Evolutionary conservation across 2,329 filamentous ascomycete genomes (phyloP).

Genomic region (Eutypella sp.): DNA sequence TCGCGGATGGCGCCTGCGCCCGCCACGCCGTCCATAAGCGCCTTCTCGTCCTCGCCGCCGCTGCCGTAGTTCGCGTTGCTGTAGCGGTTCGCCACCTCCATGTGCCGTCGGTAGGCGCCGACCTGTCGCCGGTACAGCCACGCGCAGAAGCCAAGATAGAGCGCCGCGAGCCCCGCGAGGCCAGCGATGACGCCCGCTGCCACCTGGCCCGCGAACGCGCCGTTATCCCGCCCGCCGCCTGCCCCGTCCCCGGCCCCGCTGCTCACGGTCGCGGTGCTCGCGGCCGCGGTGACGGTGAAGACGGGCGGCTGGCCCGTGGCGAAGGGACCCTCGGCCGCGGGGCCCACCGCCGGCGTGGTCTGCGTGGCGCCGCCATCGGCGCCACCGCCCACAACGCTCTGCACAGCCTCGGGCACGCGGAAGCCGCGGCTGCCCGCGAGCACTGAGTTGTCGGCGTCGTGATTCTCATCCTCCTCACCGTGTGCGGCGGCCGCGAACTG

Average conservation of each 20-base stretch:
- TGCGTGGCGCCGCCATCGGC: constrained; percentile 59
- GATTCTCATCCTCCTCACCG: constrained; percentile 28
- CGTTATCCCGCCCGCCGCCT: constrained; percentile 27
- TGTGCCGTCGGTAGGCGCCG: constrained; percentile 63
- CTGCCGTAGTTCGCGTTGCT: constrained; percentile 14
- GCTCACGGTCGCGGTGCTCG: constrained; percentile 41
- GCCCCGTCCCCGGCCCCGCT: constrained; percentile 32
- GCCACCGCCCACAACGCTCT: constrained; percentile 57
- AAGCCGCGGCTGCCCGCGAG: constrained; percentile 60
- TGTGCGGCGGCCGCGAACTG: constrained; percentile 51
- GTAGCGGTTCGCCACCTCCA: constrained; percentile 59
- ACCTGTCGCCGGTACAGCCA: constrained; percentile 72
- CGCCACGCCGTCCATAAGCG: not conserved
- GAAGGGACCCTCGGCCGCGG: constrained; percentile 63
- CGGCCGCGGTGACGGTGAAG: constrained; percentile 58
- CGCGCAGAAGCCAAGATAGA: constrained; percentile 65
- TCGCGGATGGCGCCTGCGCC: constrained; percentile 14
- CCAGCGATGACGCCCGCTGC: constrained; percentile 56
- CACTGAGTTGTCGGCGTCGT: constrained; percentile 45
- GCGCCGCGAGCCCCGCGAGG: constrained; percentile 55
- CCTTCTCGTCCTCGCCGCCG: constrained; percentile 2
- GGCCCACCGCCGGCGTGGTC: constrained; percentile 56
- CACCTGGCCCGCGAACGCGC: constrained; percentile 36
- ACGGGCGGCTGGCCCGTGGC: constrained; percentile 65
- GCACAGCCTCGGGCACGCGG: constrained; percentile 57